Evolutionary conservation across 78 protist genomes (phyloP).

Genomic region (Dictyostelium capitatum): DNA sequence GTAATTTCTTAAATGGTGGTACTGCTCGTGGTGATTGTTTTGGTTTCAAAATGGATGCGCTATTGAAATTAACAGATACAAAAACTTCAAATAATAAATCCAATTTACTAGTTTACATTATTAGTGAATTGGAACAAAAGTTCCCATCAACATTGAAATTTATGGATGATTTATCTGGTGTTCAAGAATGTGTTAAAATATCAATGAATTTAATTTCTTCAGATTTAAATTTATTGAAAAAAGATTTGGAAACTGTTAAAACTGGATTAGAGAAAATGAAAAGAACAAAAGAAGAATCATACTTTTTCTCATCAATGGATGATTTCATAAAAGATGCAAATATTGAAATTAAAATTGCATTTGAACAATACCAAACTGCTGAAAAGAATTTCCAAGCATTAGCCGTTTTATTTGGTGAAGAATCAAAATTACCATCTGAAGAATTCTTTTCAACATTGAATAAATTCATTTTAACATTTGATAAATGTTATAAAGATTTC

Average conservation of each 20-base stretch:
- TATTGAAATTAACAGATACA: slow-evolving; percentile 62
- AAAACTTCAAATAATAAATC: slow-evolving; percentile 62
- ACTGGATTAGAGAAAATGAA: slow-evolving; percentile 54
- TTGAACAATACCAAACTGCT: slow-evolving; percentile 40
- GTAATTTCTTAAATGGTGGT: slow-evolving; percentile 87
- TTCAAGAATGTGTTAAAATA: slow-evolving; percentile 34
- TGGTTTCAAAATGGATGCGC: slow-evolving; percentile 81
- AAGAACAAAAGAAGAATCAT: slow-evolving; percentile 39
- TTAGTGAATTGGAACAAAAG: slow-evolving; percentile 36
- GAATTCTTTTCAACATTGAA: slow-evolving; percentile 37
- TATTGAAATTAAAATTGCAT: slow-evolving; percentile 55
- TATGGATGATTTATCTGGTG: slow-evolving; percentile 25
- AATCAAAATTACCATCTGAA: slow-evolving; percentile 64
- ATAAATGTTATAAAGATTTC: slow-evolving; percentile 39
- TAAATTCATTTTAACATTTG: slow-evolving; percentile 42
- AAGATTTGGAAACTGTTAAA: slow-evolving; percentile 38
- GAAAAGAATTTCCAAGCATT: slow-evolving; percentile 23
- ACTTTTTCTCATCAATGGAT: slow-evolving; percentile 59
- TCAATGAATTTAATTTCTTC: slow-evolving; percentile 14
- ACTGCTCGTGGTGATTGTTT: slow-evolving; percentile 83
- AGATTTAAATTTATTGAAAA: slow-evolving; percentile 38
- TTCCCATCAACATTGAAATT: slow-evolving; percentile 49
- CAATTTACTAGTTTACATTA: slow-evolving; percentile 57
- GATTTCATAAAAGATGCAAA: slow-evolving; percentile 64
- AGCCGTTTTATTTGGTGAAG: slow-evolving; percentile 63